A percentile compares a stretch with the other conserved stretches of the same genome.
These are phyloP conservation scores for Gillenia trifoliata DNA, from an alignment of 306 rosid genomes.

Conservation along the genomic window DNA sequence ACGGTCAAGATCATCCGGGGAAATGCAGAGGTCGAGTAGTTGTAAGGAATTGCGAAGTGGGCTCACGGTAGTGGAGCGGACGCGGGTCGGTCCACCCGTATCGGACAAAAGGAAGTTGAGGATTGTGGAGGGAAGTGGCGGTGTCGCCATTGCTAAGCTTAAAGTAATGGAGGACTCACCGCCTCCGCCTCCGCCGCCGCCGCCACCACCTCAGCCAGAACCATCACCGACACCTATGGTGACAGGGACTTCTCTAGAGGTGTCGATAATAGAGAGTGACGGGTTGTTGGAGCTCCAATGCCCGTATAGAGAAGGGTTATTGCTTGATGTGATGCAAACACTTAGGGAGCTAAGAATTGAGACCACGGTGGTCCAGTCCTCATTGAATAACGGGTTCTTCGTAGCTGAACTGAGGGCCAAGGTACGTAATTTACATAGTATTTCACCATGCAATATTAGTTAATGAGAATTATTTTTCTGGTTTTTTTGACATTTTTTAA, in stretches of 20 bases:
- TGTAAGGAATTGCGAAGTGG: conserved; percentile 31
- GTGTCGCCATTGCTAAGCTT: conserved; percentile 30
- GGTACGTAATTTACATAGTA: conserved; percentile 6
- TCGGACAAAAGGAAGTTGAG: conserved; percentile 64
- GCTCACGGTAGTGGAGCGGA: conserved; percentile 5
- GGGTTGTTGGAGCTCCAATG: conserved; percentile 90
- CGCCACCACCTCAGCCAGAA: not conserved
- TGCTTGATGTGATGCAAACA: conserved; percentile 69
- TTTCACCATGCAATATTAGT: not conserved
- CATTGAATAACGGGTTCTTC: conserved; percentile 55
- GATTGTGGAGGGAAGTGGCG: conserved; percentile 54
- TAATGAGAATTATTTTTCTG: not conserved
- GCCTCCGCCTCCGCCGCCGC: not conserved
- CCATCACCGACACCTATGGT: conserved; percentile 2
- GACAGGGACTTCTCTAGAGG: conserved; percentile 49
- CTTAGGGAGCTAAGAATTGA: conserved; percentile 66
- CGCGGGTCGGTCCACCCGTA: not conserved
- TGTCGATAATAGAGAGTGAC: conserved; percentile 83
- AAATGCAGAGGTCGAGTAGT: conserved; percentile 28
- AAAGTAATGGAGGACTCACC: conserved; percentile 27
- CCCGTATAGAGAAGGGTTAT: conserved; percentile 61
- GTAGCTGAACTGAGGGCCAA: conserved; percentile 75
- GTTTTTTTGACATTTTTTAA: not conserved
- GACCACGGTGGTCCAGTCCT: conserved; percentile 65
- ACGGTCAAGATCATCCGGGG: conserved; percentile 20